Evolutionary conservation across 1,284 basidiomycete genomes (phyloP), one percentile per base, ranked within the genome.

Genomic region (Ceratobasidium papillatum): DNA sequence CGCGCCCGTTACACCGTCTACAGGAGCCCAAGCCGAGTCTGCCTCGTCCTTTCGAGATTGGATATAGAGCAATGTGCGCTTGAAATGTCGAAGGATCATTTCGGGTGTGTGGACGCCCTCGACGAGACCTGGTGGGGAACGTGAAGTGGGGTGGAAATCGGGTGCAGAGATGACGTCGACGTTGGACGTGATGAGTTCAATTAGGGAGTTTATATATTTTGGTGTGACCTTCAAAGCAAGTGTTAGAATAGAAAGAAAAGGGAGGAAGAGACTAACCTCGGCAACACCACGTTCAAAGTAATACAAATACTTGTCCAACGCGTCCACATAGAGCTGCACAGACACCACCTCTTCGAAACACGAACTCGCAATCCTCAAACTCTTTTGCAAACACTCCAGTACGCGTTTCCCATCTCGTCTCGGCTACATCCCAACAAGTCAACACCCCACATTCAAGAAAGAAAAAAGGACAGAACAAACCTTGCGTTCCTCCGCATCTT

Each of bases 311-410:
- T 91, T 91, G 81, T 98, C 96, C 51, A 98, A 88, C 4, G 96
- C 94, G 81, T 98, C 94, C 79, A 94, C 94, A 81, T 97, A 98
- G 2, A 98, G 86, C 81, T 98, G 95, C 1, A 96, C 91, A 0
- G 92, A 96, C 49, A 97, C 94, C 77, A 98, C 93, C 80, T 97
- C 95, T 82, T 98, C 96, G 75, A 95, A 96, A 38, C 94, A 94
- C 1, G 94, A 94, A 79, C 94, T 95, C 1, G 96, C 96, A 79
- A 97, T 98, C 3, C 96, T 89, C 30, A 98, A 85, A 5, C 94
- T 93, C 82, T 98, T 98, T 81, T 98, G 96, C 43, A 98, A 85
- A 79, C 96, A 98, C 82, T 98, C 96, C 38, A 98, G 85, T 0
- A 98, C 95, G 47, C 96, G 93, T 80, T 97, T 97, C 83, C 94